Conservation (phyloP, 148 eudicot species). For the Amaranthus palmeri region DNA sequence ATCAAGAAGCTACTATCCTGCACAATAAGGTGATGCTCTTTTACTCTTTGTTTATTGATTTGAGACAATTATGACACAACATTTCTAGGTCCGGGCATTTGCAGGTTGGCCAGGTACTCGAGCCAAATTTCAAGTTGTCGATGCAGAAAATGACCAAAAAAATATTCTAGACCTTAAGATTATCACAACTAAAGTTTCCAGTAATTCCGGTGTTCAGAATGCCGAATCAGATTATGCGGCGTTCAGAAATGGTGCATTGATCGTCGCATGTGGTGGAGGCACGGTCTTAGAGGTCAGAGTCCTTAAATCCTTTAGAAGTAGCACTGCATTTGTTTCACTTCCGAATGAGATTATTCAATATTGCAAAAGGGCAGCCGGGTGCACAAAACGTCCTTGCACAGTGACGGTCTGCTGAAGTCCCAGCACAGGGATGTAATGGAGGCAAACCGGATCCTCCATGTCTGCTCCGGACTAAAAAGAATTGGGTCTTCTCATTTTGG, state of each 20-base stretch:
- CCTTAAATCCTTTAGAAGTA: neutral
- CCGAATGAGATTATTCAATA: too few species aligned
- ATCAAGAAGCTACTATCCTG: conserved; percentile 66
- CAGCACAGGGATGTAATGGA: too few species aligned
- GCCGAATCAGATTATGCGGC: conserved; percentile 42
- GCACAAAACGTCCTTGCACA: too few species aligned
- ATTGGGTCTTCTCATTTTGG: neutral
- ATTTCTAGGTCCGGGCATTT: conserved; percentile 93
- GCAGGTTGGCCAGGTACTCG: conserved; percentile 99
- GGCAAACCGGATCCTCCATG: too few species aligned
- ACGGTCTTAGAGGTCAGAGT: conserved; percentile 67
- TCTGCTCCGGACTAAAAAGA: too few species aligned
- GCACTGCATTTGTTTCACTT: too few species aligned
- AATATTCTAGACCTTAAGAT: conserved; percentile 64
- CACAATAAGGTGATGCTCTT: conserved; percentile 73
- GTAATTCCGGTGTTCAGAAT: conserved; percentile 21
- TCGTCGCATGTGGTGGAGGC: conserved; percentile 61
- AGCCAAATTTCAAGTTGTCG: conserved; percentile 50
- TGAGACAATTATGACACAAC: conserved; percentile 35
- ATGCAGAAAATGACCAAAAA: conserved; percentile 30
- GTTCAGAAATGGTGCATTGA: conserved; percentile 59
- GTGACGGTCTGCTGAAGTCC: too few species aligned
- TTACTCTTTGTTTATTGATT: conserved; percentile 11
- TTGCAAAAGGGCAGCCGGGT: too few species aligned
- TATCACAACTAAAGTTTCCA: conserved; percentile 60